Percentiles rank a stretch among this genome's conserved stretches.
phyloP scores from a whole-genome alignment of 78 protist species.

The Planoprotostelium fungivorum region DNA sequence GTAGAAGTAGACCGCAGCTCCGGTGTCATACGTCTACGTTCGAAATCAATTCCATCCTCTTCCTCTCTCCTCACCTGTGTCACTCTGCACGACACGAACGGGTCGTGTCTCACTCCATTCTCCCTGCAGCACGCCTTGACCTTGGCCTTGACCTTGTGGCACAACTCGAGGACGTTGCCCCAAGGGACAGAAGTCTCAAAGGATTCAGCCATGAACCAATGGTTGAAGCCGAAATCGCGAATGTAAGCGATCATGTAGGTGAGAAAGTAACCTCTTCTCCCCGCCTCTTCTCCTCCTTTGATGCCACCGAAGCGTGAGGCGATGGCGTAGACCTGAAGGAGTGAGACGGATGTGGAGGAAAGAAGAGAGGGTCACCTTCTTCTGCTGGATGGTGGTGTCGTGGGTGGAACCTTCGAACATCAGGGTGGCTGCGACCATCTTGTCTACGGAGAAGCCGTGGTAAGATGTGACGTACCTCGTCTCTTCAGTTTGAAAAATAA shows the following conservation, averaged over 20 bases:
- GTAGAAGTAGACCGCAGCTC: slow-evolving; percentile 50
- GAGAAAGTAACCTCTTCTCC: slow-evolving; percentile 22
- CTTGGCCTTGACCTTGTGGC: slow-evolving; percentile 64
- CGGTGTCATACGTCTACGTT: slow-evolving; percentile 44
- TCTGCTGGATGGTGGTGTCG: slow-evolving; percentile 8
- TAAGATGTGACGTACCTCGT: neutral
- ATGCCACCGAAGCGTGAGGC: slow-evolving; percentile 72
- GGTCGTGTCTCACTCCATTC: slow-evolving; percentile 12
- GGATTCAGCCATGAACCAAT: slow-evolving; percentile 57
- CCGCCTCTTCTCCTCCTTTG: slow-evolving; percentile 41
- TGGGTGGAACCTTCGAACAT: neutral
- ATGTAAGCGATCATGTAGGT: slow-evolving; percentile 74
- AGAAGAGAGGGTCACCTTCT: slow-evolving; percentile 42
- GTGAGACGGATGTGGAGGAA: slow-evolving; percentile 24
- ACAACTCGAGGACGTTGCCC: slow-evolving; percentile 35
- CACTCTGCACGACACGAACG: neutral
- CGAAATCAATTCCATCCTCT: slow-evolving; percentile 64
- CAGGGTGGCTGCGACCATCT: neutral
- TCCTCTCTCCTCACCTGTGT: neutral
- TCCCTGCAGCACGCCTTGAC: slow-evolving; percentile 17
- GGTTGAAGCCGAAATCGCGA: slow-evolving; percentile 57
- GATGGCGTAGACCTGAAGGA: slow-evolving; percentile 32
- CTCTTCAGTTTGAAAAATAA: no score
- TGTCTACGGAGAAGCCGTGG: neutral
- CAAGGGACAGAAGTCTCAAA: slow-evolving; percentile 55